Conservation (phyloP, 768 basidiomycete genomes). For the Mycena alexandri region DNA sequence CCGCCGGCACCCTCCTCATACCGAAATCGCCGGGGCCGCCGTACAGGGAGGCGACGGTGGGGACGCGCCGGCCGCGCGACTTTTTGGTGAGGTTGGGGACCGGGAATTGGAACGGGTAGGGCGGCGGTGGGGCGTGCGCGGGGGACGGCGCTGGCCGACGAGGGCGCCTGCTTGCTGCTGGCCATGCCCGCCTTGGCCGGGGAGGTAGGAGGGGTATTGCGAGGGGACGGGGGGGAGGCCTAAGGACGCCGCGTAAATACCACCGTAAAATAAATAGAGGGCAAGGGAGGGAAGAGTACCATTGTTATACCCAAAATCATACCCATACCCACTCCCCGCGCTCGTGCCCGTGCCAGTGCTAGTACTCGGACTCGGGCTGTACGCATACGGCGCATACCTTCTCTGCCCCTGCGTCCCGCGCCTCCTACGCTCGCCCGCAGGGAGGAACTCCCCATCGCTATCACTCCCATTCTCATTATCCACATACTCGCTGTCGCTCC, state of each 20-base stretch:
- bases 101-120: slow-evolving; percentile 58
- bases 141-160: slow-evolving; percentile 15
- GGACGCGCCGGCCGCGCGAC: slow-evolving; percentile 62
- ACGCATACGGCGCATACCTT: slow-evolving; percentile 34
- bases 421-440: neutral
- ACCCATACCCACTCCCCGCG: slow-evolving; percentile 7
- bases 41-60: slow-evolving; percentile 40
- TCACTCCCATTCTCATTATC: slow-evolving; percentile 36
- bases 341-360: slow-evolving; percentile 2
- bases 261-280: too few species aligned
- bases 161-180: too few species aligned
- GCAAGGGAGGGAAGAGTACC: slow-evolving; percentile 3
- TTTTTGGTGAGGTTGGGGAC: slow-evolving; percentile 66
- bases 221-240: neutral
- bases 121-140: slow-evolving; percentile 41
- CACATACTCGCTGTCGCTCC: slow-evolving; percentile 38
- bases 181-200: too few species aligned
- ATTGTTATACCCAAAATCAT: slow-evolving; percentile 1
- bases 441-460: slow-evolving; percentile 39
- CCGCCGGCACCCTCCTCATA: neutral
- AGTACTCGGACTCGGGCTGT: slow-evolving; percentile 9
- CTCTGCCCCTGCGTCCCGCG: neutral
- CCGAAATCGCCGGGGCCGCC: too few species aligned
- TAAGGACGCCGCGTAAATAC: too few species aligned
- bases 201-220: too few species aligned